A percentile compares a stretch with the other conserved stretches of the same genome.
phyloP scores from a whole-genome alignment of 1,284 basidiomycete genomes.

The Gymnopus androsaceus region DNA sequence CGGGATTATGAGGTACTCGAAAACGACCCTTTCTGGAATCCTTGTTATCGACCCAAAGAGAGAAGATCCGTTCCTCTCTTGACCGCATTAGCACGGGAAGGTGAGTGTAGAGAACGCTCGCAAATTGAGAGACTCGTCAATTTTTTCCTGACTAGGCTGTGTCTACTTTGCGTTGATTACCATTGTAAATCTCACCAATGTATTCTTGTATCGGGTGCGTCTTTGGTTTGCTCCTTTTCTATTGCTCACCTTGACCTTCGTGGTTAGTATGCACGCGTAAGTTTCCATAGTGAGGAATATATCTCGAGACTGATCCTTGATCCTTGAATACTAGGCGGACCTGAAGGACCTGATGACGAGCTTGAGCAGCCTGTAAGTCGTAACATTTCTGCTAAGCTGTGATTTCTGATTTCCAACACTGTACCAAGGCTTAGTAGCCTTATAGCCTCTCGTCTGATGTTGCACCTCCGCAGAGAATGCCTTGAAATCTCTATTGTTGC shows the following conservation, averaged over 20 bases:
- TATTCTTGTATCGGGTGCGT: conserved; percentile 1
- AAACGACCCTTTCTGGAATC: too few species aligned
- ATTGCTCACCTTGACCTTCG: neutral
- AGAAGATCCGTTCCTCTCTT: too few species aligned
- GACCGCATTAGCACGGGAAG: neutral
- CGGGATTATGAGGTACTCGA: neutral
- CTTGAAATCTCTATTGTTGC: too few species aligned
- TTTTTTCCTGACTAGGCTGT: neutral
- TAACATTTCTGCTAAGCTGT: neutral
- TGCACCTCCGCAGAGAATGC: neutral
- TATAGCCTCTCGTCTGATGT: neutral
- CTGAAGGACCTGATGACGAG: neutral
- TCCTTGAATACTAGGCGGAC: neutral
- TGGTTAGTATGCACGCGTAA: neutral
- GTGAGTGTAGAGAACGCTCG: too few species aligned
- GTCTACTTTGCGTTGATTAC: neutral
- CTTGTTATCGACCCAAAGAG: too few species aligned
- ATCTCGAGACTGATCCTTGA: neutral
- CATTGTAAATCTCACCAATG: neutral
- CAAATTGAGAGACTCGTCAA: too few species aligned
- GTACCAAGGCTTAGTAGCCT: neutral
- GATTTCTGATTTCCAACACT: neutral
- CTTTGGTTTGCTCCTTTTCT: neutral
- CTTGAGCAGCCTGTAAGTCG: neutral
- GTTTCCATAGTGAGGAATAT: neutral